These are phyloP conservation scores for Steccherinum ochraceum DNA, from an alignment of 768 basidiomycete genomes.

Conservation along the genomic window DNA sequence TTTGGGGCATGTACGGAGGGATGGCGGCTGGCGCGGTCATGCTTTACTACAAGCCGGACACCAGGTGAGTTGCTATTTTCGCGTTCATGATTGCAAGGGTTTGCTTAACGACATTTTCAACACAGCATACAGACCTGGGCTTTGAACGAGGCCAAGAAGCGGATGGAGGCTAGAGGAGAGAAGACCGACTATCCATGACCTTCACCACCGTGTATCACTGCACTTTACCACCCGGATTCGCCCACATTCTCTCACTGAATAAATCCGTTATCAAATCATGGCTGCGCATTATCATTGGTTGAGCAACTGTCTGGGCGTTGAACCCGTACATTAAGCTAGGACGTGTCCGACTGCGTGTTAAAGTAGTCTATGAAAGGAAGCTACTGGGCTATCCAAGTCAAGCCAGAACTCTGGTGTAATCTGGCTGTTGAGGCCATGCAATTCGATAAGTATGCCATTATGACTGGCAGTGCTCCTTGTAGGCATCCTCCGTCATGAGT, in stretches of 20 bases:
- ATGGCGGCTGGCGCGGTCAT: conserved; percentile 72
- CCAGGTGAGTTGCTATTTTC: conserved; percentile 51
- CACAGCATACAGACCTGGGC: conserved; percentile 90
- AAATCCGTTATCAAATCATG: too few species aligned
- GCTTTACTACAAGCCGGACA: conserved; percentile 90
- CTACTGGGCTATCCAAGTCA: background rate
- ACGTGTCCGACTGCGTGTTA: background rate
- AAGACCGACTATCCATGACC: conserved; percentile 60
- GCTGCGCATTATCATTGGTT: too few species aligned
- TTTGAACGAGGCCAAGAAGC: conserved; percentile 76
- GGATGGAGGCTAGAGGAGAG: conserved; percentile 93
- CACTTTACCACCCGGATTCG: too few species aligned
- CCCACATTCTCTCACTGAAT: too few species aligned
- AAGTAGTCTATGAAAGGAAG: background rate
- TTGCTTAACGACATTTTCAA: background rate
- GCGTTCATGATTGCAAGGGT: too few species aligned
- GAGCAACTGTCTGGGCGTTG: background rate
- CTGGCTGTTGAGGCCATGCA: conserved; percentile 11
- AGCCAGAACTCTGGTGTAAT: background rate
- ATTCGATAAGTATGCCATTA: conserved; percentile 7
- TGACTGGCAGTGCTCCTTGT: conserved; percentile 52
- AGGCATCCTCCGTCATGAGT: conserved; percentile 72
- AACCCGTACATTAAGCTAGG: conserved; percentile 3
- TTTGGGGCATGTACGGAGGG: conserved; percentile 84
- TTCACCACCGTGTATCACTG: conserved; percentile 1